Evolutionary conservation across 208 protist genomes (phyloP).

Genomic region (Trypanosoma brucei): DNA sequence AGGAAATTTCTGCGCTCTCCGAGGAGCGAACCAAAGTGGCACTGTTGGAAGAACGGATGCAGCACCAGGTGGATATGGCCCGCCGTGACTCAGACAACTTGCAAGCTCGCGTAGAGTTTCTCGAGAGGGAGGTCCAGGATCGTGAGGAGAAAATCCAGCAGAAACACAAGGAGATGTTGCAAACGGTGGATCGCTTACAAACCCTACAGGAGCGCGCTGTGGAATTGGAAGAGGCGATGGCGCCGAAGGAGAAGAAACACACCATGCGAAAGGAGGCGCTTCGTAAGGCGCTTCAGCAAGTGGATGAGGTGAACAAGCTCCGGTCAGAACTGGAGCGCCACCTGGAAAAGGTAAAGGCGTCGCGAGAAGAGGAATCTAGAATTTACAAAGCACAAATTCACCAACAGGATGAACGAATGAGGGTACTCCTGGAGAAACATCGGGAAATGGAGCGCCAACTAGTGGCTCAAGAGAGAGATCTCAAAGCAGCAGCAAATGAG

Average conservation of each 20-base stretch:
- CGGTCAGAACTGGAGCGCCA: constrained; percentile 35
- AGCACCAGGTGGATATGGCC: constrained; percentile 30
- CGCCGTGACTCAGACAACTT: constrained; percentile 8
- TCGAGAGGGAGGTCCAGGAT: constrained; percentile 25
- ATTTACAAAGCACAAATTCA: constrained; percentile 27
- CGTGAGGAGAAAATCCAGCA: constrained; percentile 22
- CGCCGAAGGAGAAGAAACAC: constrained; percentile 38
- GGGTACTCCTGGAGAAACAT: constrained; percentile 21
- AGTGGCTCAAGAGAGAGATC: constrained; percentile 1
- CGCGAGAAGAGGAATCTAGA: constrained; percentile 5
- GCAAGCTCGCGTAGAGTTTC: constrained; percentile 2
- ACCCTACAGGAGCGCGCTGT: constrained; percentile 12
- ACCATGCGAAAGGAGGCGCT: constrained; percentile 35
- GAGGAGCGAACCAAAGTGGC: constrained; percentile 47
- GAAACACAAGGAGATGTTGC: constrained; percentile 15
- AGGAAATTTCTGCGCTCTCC: constrained; percentile 39
- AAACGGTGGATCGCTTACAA: constrained; percentile 14
- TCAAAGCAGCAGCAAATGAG: not conserved
- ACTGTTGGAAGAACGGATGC: constrained; percentile 47
- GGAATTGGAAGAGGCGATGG: constrained; percentile 23
- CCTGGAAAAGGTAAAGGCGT: constrained; percentile 27
- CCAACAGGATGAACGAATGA: constrained; percentile 31
- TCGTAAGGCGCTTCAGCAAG: constrained; percentile 35
- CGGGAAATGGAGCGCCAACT: constrained; percentile 15
- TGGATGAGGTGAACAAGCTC: constrained; percentile 28